Percentiles rank a stretch among this genome's conserved stretches.
Evolutionary conservation across 768 basidiomycete species (phyloP).

Genomic region (Solioccasus polychromus): DNA sequence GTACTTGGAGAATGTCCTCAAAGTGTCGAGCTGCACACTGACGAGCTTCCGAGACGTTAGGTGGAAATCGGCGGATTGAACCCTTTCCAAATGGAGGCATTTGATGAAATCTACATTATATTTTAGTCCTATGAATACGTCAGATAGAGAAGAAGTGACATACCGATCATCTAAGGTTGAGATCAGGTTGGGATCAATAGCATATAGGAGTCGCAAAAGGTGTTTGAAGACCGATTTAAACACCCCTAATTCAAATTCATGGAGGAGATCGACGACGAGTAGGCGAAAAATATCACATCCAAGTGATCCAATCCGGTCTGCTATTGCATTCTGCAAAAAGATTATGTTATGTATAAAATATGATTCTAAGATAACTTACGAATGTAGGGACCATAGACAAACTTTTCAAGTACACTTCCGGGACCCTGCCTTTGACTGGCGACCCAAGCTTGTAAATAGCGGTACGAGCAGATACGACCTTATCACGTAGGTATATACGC

Average conservation of each 20-base stretch:
- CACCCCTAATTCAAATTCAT: neutral
- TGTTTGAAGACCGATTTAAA: neutral
- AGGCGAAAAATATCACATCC: neutral
- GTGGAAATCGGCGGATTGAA: neutral
- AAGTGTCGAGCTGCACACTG: neutral
- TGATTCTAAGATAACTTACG: neutral
- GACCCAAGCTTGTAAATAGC: constrained; percentile 7
- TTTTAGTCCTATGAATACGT: neutral
- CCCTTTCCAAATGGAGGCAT: neutral
- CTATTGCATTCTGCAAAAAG: neutral
- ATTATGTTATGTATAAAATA: neutral
- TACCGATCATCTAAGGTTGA: constrained; percentile 7
- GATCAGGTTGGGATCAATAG: neutral
- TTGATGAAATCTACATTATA: too few species aligned
- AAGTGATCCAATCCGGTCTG: neutral
- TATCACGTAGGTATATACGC: neutral
- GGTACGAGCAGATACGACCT: neutral
- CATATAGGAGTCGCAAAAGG: neutral
- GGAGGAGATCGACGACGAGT: neutral
- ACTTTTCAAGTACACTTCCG: neutral
- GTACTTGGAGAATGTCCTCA: neutral
- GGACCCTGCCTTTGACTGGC: neutral
- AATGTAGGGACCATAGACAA: constrained; percentile 10
- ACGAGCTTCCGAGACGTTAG: neutral
- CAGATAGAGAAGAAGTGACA: constrained; percentile 39